phyloP scores from a whole-genome alignment of 495 filamentous ascomycete species.

The Daldinia concentrica region DNA sequence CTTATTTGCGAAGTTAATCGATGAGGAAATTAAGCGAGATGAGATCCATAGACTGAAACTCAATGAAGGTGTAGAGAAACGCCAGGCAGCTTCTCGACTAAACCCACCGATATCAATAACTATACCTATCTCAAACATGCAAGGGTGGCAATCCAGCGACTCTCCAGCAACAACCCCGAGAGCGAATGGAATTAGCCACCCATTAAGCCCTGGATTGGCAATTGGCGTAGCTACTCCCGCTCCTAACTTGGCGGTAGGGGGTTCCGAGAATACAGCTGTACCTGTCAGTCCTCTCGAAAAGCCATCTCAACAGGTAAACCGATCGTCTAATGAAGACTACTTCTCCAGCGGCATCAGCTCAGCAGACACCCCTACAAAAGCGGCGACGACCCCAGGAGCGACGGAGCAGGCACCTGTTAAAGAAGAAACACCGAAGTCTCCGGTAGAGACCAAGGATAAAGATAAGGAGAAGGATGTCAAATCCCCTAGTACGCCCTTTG shows the following conservation, averaged over 20 bases:
- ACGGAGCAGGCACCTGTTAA: slow-evolving; percentile 40
- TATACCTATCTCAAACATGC: slow-evolving; percentile 67
- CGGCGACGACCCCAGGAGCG: slow-evolving; percentile 52
- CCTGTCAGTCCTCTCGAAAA: slow-evolving; percentile 55
- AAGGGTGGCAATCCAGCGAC: slow-evolving; percentile 56
- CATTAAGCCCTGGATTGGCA: slow-evolving; percentile 73
- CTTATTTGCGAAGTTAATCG: slow-evolving; percentile 87
- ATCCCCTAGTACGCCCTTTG: slow-evolving; percentile 73
- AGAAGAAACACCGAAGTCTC: slow-evolving; percentile 60
- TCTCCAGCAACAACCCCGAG: slow-evolving; percentile 68
- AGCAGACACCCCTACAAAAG: slow-evolving; percentile 46
- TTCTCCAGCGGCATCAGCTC: slow-evolving; percentile 57
- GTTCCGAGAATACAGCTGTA: slow-evolving; percentile 45
- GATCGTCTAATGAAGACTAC: slow-evolving; percentile 59
- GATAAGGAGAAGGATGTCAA: slow-evolving; percentile 71
- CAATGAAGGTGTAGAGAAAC: slow-evolving; percentile 67
- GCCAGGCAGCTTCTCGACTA: slow-evolving; percentile 59
- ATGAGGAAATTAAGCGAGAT: slow-evolving; percentile 87
- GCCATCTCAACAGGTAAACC: slow-evolving; percentile 43
- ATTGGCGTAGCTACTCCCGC: slow-evolving; percentile 84
- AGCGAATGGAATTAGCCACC: slow-evolving; percentile 66
- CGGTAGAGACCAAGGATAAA: slow-evolving; percentile 64
- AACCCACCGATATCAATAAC: slow-evolving; percentile 73
- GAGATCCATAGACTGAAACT: slow-evolving; percentile 73
- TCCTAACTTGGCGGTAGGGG: slow-evolving; percentile 54